Evolutionary conservation across 805 yeast species (phyloP), one percentile per base, ranked within the genome.

Genomic region (Tetrapisispora namnaoensis): DNA sequence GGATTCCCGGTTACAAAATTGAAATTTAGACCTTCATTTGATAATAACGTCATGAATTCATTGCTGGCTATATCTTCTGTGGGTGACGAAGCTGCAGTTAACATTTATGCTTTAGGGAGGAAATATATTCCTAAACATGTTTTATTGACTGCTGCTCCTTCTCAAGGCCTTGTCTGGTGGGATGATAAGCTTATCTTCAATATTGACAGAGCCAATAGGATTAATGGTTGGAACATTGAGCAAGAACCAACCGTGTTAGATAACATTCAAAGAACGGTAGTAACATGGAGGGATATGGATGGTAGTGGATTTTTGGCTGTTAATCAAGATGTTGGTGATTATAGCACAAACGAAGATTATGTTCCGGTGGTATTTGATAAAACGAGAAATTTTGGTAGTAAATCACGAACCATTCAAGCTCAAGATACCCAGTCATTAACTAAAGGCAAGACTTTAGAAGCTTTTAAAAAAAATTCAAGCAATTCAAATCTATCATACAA

Each of bases 21-120:
- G 32, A 66, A 66, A 51, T 63, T 65, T 49, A 55, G 63, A 34
- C 70, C 70, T 0, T 35, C 53, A 3, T 54, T 50, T 42, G 61
- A 55, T 8, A 52, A 69, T 28, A 62, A 58, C 38, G 68, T 83
- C 16, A 65, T 70, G 53, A 76, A 76, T 50, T 79, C 88, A 16
- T 83, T 82, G 55, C 72, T 88, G 52, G 95, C 95, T 0, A 74
- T 83, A 37, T 82, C 83, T 60, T 83, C 81, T 49, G 67, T 84
- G 55, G 82, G 82, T 44, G 89, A 84, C 57, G 95, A 70, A 39
- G 77, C 84, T 1, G 75, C 78, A 30, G 73, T 85, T 6, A 79
- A 83, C 44, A 74, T 87, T 4, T 87, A 86, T 75, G 81, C 80
- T 40, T 70, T 87, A 45, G 74, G 74, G 36, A 71, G 96, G 53